phyloP scores from a whole-genome alignment of 441 rosid species.

The Corymbia calophylla region DNA sequence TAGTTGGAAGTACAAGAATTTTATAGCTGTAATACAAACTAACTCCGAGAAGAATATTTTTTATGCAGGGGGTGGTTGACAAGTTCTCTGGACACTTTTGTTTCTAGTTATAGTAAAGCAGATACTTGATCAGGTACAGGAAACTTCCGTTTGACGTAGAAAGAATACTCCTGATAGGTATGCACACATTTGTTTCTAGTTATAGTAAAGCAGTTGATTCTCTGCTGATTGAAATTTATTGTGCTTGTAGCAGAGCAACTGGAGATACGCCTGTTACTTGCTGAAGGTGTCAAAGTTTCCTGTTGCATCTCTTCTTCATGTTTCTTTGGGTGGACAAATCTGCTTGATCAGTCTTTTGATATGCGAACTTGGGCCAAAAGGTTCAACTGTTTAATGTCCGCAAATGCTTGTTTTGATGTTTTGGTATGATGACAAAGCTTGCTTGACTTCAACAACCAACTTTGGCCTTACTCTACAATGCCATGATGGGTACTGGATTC shows the following conservation, averaged over 20 bases:
- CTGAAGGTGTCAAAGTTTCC: constrained; percentile 13
- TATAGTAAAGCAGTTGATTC: neutral
- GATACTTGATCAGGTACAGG: too few relatives aligned
- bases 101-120: too few relatives aligned
- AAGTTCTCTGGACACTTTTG: constrained; percentile 85
- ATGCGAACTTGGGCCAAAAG: constrained; percentile 11
- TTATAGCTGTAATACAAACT: neutral
- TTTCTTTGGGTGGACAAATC: constrained; percentile 24
- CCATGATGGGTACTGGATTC: constrained; percentile 23
- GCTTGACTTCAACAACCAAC: constrained; percentile 30
- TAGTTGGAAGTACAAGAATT: neutral
- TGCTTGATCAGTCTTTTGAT: constrained; percentile 14
- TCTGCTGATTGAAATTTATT: neutral
- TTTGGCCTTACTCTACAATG: constrained; percentile 35
- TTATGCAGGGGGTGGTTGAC: constrained; percentile 71
- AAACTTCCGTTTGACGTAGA: neutral
- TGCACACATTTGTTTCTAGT: neutral
- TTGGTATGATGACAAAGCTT: constrained; percentile 33
- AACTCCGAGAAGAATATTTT: neutral
- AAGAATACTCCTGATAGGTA: neutral
- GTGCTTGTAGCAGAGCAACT: constrained; percentile 10
- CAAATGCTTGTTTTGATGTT: constrained; percentile 28
- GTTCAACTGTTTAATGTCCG: constrained; percentile 28
- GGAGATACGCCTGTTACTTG: constrained; percentile 1
- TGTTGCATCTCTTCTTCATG: constrained; percentile 10